Evolutionary conservation across 768 basidiomycete genomes (phyloP).

Genomic region (Sarcodon sp.): DNA sequence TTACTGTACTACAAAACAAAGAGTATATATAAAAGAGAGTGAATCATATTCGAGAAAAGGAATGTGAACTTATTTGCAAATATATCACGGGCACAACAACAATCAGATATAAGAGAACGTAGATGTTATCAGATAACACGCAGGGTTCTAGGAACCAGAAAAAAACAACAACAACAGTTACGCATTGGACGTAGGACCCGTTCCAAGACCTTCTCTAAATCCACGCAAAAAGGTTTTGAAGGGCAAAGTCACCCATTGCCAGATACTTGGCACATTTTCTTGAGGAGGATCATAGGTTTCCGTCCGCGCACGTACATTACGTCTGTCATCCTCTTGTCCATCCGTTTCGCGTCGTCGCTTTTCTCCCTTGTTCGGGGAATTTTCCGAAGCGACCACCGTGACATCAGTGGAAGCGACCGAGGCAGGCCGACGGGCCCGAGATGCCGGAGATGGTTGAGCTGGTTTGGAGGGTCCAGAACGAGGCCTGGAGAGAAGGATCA

Average conservation of each 20-base stretch:
- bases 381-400: constrained; percentile 19
- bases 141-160: too few relatives aligned
- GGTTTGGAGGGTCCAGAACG: not conserved
- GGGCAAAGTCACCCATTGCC: constrained; percentile 52
- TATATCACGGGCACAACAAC: too few relatives aligned
- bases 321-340: constrained; percentile 21
- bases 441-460: not conserved
- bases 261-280: constrained; percentile 29
- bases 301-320: constrained; percentile 38
- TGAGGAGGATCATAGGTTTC: constrained; percentile 30
- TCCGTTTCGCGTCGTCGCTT: constrained; percentile 37
- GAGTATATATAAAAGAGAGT: too few relatives aligned
- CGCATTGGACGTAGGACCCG: too few relatives aligned
- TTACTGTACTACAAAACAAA: too few relatives aligned
- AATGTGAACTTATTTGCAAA: too few relatives aligned
- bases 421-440: constrained; percentile 6
- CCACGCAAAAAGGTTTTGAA: constrained; percentile 54
- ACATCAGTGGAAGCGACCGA: constrained; percentile 21
- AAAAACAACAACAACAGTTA: too few relatives aligned
- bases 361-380: constrained; percentile 17
- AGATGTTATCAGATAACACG: too few relatives aligned
- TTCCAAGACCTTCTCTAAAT: constrained; percentile 34
- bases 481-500: not conserved
- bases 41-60: too few relatives aligned
- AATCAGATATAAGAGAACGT: too few relatives aligned